A percentile compares a stretch with the other conserved stretches of the same genome.
phyloP scores from a whole-genome alignment of 305 asterid species.

The Fraxinus sp. region DNA sequence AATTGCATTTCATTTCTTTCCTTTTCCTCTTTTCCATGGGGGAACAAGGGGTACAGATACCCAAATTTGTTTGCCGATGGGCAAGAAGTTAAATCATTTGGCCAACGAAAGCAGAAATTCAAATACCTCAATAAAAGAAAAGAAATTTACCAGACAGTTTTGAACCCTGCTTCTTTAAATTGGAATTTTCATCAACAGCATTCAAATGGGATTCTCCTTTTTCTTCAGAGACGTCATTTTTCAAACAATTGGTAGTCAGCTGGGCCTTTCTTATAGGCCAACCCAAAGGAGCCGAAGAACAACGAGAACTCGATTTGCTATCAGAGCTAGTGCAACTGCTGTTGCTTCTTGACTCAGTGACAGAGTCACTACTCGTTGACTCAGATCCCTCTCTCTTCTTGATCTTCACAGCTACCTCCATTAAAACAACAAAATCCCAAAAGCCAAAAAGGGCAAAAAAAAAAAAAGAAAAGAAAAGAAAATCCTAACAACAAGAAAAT shows the following conservation, averaged over 20 bases:
- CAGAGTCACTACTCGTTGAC: constrained; percentile 40
- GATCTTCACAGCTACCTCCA: constrained; percentile 30
- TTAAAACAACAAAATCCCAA: constrained; percentile 6
- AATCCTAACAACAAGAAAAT: constrained; percentile 1
- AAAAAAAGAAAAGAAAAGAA: neutral
- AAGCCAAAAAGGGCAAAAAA: too few relatives aligned
- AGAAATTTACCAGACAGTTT: constrained; percentile 51
- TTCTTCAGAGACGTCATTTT: constrained; percentile 28
- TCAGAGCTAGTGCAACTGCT: constrained; percentile 39
- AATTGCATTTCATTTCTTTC: neutral
- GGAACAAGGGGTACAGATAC: neutral
- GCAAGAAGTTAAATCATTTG: neutral
- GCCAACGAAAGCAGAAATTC: constrained; percentile 9
- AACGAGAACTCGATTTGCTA: constrained; percentile 47
- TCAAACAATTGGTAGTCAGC: constrained; percentile 31
- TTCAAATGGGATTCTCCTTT: constrained; percentile 30
- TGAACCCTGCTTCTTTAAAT: constrained; percentile 41
- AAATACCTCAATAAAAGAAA: neutral
- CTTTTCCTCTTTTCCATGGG: neutral
- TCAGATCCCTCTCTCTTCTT: constrained; percentile 29
- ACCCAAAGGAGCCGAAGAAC: constrained; percentile 43
- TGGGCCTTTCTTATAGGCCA: constrained; percentile 60
- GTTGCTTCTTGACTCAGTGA: constrained; percentile 45
- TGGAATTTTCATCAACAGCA: constrained; percentile 30
- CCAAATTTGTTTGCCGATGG: neutral